Evolutionary conservation across 176 grass and related monocot genomes (phyloP), one percentile per base, ranked within the genome.

Genomic region (Chloris gayana): DNA sequence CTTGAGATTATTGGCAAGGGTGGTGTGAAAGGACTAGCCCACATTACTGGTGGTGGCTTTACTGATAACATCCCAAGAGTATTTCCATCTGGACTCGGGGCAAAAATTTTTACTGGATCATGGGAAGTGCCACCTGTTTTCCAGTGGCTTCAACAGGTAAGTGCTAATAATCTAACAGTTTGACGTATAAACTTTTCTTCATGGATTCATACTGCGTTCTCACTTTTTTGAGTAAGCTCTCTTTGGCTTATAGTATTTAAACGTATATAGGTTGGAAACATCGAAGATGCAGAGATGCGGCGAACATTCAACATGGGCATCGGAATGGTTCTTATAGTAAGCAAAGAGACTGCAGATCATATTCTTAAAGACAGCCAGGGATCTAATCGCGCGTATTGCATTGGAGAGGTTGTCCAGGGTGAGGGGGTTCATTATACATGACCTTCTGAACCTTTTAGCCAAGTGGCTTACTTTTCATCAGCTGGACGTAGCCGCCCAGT

Each of bases 291-390:
- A 0, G 95, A 95, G 85, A 98, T 98, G 95, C 86, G 86, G 25
- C 87, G 92, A 64, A 98, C 92, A 4, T 98, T 98, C 81, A 98
- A 98, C 58, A 98, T 98, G 95, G 95, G 92, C 1, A 83, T 95
- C 0, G 95, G 95, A 30, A 98, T 98, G 95, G 95, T 95, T 64
- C 78, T 98, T 46, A 88, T 94, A 11, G 78, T 93, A 29, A 89
- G 87, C 78, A 88, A 73, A 22, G 88, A 91, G 14, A 67, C 86
- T 9, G 88, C 80, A 7, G 81, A 85, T 37, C 74, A 62, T 81
- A 89, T 98, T 77, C 78, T 98, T 0, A 15, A 69, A 33, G 88
- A 78, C 26, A 70, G 27, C 47, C 76, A 64, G 47, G 88, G 69
- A 13, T 72, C 76, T 0, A 80, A 42, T 22, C 70, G 27, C 0